phyloP scores from a whole-genome alignment of 139 green algal genomes.

The Edaphochlamys debaryana region DNA sequence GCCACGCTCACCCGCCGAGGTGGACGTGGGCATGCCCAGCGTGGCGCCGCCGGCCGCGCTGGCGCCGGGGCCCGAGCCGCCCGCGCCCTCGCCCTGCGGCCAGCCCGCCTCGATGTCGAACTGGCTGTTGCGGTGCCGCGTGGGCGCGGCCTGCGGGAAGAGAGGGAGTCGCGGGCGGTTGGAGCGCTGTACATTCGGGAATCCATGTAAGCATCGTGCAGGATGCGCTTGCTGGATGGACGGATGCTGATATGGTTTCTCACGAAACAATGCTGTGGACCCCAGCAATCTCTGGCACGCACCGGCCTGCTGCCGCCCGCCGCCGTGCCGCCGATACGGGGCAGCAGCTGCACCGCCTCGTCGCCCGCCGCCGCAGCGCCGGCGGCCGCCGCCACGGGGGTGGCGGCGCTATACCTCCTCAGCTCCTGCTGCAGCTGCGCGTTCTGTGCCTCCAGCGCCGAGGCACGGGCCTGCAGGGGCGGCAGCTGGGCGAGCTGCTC shows the following conservation, averaged over 20 bases:
- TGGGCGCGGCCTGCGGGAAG: background rate
- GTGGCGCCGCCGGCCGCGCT: background rate
- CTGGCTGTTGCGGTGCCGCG: background rate
- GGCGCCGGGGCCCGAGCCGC: background rate
- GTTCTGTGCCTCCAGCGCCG: slow-evolving; percentile 33
- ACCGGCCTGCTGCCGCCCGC: slow-evolving; percentile 28
- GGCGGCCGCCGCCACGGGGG: background rate
- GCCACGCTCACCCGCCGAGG: too few relatives aligned
- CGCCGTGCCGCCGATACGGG: slow-evolving; percentile 7
- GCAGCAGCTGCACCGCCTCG: slow-evolving; percentile 19
- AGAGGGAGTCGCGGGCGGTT: too few relatives aligned
- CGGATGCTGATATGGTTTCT: too few relatives aligned
- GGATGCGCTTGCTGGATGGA: too few relatives aligned
- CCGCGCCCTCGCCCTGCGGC: background rate
- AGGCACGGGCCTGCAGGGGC: slow-evolving; percentile 2
- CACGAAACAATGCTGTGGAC: too few relatives aligned
- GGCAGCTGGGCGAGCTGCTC: slow-evolving; percentile 41
- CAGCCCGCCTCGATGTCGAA: slow-evolving; percentile 37
- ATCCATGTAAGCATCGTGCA: too few relatives aligned
- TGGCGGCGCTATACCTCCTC: background rate
- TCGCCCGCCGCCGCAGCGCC: background rate
- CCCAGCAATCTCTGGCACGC: too few relatives aligned
- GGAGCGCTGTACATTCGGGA: too few relatives aligned
- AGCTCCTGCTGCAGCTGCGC: slow-evolving; percentile 35
- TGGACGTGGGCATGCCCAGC: slow-evolving; percentile 5